A percentile compares a stretch with the other conserved stretches of the same genome.
phyloP scores from a whole-genome alignment of 2,329 filamentous ascomycete species.

The Aurifilum marmelostoma region DNA sequence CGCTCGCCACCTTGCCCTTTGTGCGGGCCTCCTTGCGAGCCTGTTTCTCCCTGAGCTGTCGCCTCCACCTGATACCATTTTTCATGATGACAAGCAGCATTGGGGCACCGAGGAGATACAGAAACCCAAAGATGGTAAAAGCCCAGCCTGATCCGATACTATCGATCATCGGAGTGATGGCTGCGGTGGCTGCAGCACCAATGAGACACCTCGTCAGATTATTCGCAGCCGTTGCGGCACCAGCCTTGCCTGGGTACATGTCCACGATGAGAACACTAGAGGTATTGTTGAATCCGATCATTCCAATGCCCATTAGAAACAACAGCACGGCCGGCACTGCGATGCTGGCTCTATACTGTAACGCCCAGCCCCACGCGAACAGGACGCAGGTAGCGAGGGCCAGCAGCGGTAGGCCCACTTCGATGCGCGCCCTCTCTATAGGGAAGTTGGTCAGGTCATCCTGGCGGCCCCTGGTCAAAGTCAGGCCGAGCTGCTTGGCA shows the following conservation, averaged over 20 bases:
- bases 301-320: constrained; percentile 50
- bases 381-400: constrained; percentile 52
- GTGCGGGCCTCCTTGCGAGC: constrained; percentile 31
- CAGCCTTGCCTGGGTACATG: constrained; percentile 55
- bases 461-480: constrained; percentile 56
- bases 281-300: constrained; percentile 59
- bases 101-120: constrained; percentile 47
- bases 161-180: constrained; percentile 56
- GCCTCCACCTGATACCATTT: constrained; percentile 49
- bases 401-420: constrained; percentile 55
- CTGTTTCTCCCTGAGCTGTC: constrained; percentile 37
- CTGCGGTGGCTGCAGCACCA: constrained; percentile 55
- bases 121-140: constrained; percentile 50
- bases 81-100: constrained; percentile 46
- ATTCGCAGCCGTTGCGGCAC: constrained; percentile 58
- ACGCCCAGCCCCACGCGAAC: constrained; percentile 56
- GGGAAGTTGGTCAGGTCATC: constrained; percentile 53
- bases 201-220: constrained; percentile 60
- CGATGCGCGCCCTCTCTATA: constrained; percentile 54
- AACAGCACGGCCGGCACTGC: constrained; percentile 52
- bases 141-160: constrained; percentile 56
- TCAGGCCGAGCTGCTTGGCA: constrained; percentile 55
- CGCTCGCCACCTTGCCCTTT: constrained; percentile 10
- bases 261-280: constrained; percentile 59
- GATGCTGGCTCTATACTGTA: constrained; percentile 46